These are phyloP conservation scores for Dalbergia oliveri DNA, from an alignment of 306 rosid species.

Conservation along the genomic window DNA sequence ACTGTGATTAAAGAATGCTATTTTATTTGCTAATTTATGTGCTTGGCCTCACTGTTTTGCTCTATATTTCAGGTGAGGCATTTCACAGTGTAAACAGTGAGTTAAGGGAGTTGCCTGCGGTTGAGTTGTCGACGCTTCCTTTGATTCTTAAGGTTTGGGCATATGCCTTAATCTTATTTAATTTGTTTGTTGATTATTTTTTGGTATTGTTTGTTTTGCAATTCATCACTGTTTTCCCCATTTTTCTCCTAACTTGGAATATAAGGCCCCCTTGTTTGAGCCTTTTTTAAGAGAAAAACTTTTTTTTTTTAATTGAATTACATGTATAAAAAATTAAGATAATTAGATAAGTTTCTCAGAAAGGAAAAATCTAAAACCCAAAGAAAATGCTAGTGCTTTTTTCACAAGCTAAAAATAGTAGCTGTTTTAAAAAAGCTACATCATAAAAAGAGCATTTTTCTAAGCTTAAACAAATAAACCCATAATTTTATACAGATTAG, in stretches of 20 bases:
- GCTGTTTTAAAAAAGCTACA: no score
- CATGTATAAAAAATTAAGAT: no score
- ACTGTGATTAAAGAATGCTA: neutral
- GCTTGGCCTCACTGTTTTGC: slow-evolving; percentile 20
- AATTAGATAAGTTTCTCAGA: no score
- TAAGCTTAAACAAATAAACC: no score
- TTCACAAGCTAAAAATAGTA: no score
- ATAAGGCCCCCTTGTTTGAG: neutral
- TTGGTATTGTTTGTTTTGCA: slow-evolving; percentile 24
- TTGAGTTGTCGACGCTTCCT: slow-evolving; percentile 84
- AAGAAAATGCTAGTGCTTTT: no score
- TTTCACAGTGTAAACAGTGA: slow-evolving; percentile 82
- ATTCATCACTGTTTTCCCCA: neutral
- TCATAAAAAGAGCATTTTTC: no score
- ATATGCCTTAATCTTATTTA: slow-evolving; percentile 35
- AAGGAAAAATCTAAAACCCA: no score
- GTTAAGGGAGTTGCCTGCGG: slow-evolving; percentile 83
- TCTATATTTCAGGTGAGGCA: slow-evolving; percentile 69
- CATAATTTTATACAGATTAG: neutral
- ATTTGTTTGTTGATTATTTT: neutral
- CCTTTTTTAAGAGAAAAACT: neutral
- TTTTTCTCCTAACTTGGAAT: neutral
- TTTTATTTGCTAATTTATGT: slow-evolving; percentile 27
- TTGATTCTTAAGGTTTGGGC: slow-evolving; percentile 75
- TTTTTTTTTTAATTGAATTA: neutral